Evolutionary conservation across 164 flowering plant genomes (phyloP).

Genomic region (Nymphaea colorata): DNA sequence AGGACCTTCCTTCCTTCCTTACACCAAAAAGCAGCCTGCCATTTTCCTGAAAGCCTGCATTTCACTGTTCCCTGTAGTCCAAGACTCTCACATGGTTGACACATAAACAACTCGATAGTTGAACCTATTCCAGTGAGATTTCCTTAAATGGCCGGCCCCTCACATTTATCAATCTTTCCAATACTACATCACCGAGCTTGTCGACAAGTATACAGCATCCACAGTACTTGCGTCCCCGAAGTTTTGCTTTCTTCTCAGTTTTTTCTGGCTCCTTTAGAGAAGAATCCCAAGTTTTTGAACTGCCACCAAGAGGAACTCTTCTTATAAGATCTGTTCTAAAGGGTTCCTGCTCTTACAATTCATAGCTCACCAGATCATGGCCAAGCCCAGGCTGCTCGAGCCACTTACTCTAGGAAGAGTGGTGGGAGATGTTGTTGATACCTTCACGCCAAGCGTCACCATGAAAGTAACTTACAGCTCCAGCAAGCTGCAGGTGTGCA

Average conservation of each 20-base stretch:
- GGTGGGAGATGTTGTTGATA: constrained; percentile 48
- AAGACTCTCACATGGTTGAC: neutral
- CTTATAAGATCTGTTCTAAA: no score
- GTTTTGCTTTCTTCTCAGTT: no score
- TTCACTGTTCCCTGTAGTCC: neutral
- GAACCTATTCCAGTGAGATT: neutral
- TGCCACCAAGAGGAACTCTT: no score
- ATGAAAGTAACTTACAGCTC: constrained; percentile 38
- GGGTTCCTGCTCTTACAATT: no score
- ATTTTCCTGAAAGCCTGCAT: neutral
- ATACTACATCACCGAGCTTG: no score
- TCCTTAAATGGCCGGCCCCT: neutral
- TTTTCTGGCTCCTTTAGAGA: no score
- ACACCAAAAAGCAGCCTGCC: neutral
- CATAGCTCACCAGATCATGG: neutral
- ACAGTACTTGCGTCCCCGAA: no score
- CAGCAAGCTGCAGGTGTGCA: constrained; percentile 31
- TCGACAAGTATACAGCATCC: no score
- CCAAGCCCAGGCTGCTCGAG: constrained; percentile 29
- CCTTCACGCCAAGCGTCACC: constrained; percentile 23
- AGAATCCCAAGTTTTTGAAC: no score
- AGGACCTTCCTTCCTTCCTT: neutral
- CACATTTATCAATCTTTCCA: no score
- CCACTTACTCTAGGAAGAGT: constrained; percentile 49
- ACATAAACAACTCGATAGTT: neutral